These are phyloP conservation scores for Yamadazyma nakazawae DNA, from an alignment of 805 yeast species.

Conservation along the genomic window DNA sequence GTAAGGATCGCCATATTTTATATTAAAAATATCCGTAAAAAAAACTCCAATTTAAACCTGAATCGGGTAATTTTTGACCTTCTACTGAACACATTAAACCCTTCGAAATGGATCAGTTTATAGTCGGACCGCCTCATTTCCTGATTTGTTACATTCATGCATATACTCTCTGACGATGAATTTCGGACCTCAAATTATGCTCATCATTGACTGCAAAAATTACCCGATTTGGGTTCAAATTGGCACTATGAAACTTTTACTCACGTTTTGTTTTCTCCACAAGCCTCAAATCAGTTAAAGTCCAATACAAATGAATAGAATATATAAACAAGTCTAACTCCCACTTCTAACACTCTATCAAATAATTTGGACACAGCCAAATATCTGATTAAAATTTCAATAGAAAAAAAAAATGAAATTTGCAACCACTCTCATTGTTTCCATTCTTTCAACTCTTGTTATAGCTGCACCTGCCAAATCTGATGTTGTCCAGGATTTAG, in stretches of 20 bases:
- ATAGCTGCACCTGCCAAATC: slow-evolving; percentile 15
- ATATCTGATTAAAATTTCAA: not conserved
- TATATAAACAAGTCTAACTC: not conserved
- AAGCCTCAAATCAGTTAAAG: too few species aligned
- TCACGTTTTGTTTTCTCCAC: not conserved
- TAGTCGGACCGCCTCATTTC: not conserved
- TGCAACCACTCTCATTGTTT: slow-evolving; percentile 11
- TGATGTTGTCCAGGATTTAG: slow-evolving; percentile 7
- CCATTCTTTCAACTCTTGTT: slow-evolving; percentile 10
- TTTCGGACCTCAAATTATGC: not conserved
- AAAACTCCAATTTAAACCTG: not conserved
- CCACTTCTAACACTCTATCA: not conserved
- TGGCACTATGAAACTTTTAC: slow-evolving; percentile 4
- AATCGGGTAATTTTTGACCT: not conserved
- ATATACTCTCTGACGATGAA: not conserved
- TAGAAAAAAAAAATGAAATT: slow-evolving; percentile 13
- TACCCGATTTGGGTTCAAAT: slow-evolving; percentile 14
- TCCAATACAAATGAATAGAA: too few species aligned
- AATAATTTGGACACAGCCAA: not conserved
- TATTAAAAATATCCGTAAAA: not conserved
- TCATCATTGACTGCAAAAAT: slow-evolving; percentile 3
- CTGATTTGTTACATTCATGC: not conserved
- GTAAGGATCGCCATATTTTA: too few species aligned
- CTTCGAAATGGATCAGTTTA: not conserved
- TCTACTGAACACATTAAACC: not conserved